Evolutionary conservation across 306 rosid genomes (phyloP).

Genomic region (Sesbania bispinosa): DNA sequence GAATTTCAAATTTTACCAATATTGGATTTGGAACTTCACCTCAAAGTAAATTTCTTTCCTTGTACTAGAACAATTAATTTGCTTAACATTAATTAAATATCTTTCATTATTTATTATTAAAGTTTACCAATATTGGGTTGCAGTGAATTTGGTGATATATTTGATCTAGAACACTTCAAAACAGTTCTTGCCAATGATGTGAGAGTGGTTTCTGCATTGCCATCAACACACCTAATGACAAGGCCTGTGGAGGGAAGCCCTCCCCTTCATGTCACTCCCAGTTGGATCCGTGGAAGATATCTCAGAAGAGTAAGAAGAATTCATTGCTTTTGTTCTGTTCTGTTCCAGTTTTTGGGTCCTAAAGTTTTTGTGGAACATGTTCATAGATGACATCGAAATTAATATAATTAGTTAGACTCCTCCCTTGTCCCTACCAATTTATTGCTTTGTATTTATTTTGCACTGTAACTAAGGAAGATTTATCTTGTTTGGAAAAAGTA

Average conservation of each 20-base stretch:
- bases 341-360: background rate
- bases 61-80: background rate
- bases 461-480: too few relatives aligned
- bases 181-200: constrained; percentile 73
- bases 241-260: constrained; percentile 83
- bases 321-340: background rate
- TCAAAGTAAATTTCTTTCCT: background rate
- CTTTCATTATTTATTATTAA: background rate
- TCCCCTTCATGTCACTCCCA: constrained; percentile 72
- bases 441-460: background rate
- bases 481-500: background rate
- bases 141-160: constrained; percentile 95
- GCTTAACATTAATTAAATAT: background rate
- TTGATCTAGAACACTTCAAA: constrained; percentile 92
- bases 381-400: background rate
- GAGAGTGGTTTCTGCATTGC: constrained; percentile 76
- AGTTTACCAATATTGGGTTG: constrained; percentile 24
- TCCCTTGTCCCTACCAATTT: background rate
- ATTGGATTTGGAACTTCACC: background rate
- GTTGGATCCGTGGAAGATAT: constrained; percentile 80
- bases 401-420: background rate
- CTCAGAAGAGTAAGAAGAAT: constrained; percentile 62
- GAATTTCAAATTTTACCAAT: background rate
- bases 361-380: background rate
- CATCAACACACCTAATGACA: constrained; percentile 83